A percentile compares a stretch with the other conserved stretches of the same genome.
Conservation (phyloP, 768 basidiomycete species). For the Pleurotus tuber-regium region DNA sequence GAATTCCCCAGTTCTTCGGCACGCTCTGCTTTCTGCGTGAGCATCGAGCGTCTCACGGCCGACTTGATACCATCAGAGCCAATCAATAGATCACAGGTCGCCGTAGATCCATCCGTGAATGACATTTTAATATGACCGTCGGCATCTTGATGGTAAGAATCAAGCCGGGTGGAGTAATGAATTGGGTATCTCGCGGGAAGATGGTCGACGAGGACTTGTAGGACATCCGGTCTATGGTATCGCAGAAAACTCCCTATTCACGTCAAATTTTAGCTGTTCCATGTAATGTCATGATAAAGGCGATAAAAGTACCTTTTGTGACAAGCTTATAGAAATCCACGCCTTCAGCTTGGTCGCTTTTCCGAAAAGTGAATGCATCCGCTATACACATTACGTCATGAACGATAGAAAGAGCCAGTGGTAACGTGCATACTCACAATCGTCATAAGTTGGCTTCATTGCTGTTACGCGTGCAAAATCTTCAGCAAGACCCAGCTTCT, state of each 20-base stretch:
- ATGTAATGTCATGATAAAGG: not conserved
- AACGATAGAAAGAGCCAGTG: not conserved
- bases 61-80: constrained; percentile 38
- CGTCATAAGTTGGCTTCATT: constrained; percentile 22
- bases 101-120: constrained; percentile 45
- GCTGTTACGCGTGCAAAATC: constrained; percentile 25
- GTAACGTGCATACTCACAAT: constrained; percentile 12
- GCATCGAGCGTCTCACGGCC: constrained; percentile 25
- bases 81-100: constrained; percentile 48
- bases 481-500: constrained; percentile 35
- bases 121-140: constrained; percentile 20
- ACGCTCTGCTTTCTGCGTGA: constrained; percentile 18
- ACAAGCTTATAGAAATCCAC: constrained; percentile 23
- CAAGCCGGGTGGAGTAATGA: constrained; percentile 41
- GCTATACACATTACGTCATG: constrained; percentile 4
- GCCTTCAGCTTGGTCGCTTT: constrained; percentile 29
- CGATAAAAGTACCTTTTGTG: constrained; percentile 23
- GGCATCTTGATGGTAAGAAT: constrained; percentile 33
- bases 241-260: constrained; percentile 23
- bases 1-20: constrained; percentile 12
- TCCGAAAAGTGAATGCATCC: constrained; percentile 25
- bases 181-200: constrained; percentile 31
- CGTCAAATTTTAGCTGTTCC: not conserved
- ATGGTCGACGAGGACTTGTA: constrained; percentile 39
- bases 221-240: constrained; percentile 54